Conservation (phyloP, 768 basidiomycete species). For the Trametes meyenii region DNA sequence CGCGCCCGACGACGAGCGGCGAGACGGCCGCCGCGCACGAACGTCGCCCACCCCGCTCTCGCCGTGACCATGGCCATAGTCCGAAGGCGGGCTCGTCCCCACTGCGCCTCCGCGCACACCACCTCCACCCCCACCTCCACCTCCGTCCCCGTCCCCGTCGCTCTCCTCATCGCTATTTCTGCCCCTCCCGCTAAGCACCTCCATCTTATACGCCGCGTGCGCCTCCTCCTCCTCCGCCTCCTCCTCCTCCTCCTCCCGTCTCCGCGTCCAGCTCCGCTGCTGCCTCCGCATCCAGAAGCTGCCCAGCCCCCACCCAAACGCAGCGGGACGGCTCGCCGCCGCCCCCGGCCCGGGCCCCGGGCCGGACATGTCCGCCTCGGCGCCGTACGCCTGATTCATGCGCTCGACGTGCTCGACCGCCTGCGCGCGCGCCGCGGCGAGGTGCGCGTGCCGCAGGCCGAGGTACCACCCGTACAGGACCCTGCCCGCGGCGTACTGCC, state of each 20-base stretch:
- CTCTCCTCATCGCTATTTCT: constrained; percentile 14
- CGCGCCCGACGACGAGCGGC: not conserved
- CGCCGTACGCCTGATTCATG: constrained; percentile 60
- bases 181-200: constrained; percentile 3
- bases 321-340: constrained; percentile 34
- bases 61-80: not conserved
- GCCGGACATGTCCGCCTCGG: constrained; percentile 33
- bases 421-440: constrained; percentile 68
- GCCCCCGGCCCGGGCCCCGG: constrained; percentile 6
- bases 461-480: constrained; percentile 58
- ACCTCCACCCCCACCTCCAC: not conserved
- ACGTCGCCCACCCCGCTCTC: not conserved
- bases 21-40: not conserved
- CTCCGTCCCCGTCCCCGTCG: constrained; percentile 12
- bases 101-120: constrained; percentile 6
- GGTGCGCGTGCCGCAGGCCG: constrained; percentile 68
- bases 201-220: constrained; percentile 19
- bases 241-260: constrained; percentile 35
- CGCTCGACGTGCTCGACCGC: constrained; percentile 69
- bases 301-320: constrained; percentile 73
- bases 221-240: constrained; percentile 35
- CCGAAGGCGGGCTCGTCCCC: not conserved
- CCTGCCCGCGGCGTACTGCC: constrained; percentile 18
- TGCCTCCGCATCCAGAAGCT: constrained; percentile 58
- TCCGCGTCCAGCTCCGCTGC: constrained; percentile 33